Base-by-base conservation (phyloP, 441 rosid species). In the Pelargonium cotyledonis region DNA sequence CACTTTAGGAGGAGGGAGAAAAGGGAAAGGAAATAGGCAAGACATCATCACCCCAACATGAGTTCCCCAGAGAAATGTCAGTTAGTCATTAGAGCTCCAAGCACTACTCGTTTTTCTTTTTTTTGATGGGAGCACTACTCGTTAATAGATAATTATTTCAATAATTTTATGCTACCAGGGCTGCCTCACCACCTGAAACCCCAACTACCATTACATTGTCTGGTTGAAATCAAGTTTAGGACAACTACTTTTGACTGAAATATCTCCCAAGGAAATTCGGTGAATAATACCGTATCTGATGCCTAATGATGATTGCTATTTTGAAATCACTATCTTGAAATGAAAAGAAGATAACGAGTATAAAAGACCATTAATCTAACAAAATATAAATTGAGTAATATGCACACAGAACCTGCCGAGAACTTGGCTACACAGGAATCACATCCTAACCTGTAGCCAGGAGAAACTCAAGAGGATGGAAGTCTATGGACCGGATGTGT, bases 391-490 rank as follows among this genome's bases (percentile, higher is more conserved):
- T 47, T 47, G 53, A 3, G 53, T 14, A 47, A 47, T 47, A 11
- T 47, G 53, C 53, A 47, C 12, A 47, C 12, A 47, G 53, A 47
- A 47, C 5, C 53, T 47, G 53, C 12, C 11, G n/a, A 31, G 16
- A 73, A 38, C 9, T 73, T 49, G 18, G 8, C 71, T 51, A 46
- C 6, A 46, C 12, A 66, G 66, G 70, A 72, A 18, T 38, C 38
- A 49, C 11, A 57, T 47, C 68, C 82, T 79, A 70, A 90, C 99
- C 99, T 21, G 99, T 92, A 67, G 96, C 98, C 60, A 95, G 81
- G 67, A 95, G 99, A 84, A 92, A 90, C 82, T 95, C 99, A 58
- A 89, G 86, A 15, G 99, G 99, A 75, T 95, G 99, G 77, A 95
- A 95, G 71, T 90, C 96, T 65, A 95, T 68, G 65, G 97, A 90